Percentiles rank a stretch among this genome's conserved stretches.
These are phyloP conservation scores for Tolypocladium album DNA, from an alignment of 2,329 filamentous ascomycete species.

Conservation along the genomic window DNA sequence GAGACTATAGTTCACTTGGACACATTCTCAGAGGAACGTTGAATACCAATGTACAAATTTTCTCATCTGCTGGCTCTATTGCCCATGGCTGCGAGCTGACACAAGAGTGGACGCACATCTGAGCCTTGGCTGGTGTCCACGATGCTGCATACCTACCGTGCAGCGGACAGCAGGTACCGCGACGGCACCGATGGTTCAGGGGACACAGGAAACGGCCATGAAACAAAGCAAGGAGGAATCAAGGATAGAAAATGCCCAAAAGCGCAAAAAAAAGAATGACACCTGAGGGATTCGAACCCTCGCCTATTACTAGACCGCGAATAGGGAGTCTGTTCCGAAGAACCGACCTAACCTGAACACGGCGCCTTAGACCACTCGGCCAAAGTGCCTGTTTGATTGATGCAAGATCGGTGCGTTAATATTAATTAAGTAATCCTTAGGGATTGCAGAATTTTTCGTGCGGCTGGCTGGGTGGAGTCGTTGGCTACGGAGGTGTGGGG, in stretches of 20 bases:
- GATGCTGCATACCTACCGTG: too few species aligned
- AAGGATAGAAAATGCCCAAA: neutral
- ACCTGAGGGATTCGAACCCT: constrained; percentile 21
- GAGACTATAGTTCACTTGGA: too few species aligned
- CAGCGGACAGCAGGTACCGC: too few species aligned
- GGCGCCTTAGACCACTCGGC: constrained; percentile 14
- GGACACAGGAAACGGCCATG: too few species aligned
- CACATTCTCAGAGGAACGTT: too few species aligned
- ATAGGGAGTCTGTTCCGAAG: neutral
- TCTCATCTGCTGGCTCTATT: too few species aligned
- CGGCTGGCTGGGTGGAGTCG: neutral
- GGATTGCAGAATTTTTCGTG: neutral
- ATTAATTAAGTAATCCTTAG: neutral
- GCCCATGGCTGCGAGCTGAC: too few species aligned
- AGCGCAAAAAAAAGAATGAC: constrained; percentile 7
- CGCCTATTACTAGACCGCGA: constrained; percentile 18
- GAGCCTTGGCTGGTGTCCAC: too few species aligned
- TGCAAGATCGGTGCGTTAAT: neutral
- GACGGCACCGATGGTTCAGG: too few species aligned
- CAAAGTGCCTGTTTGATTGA: constrained; percentile 11
- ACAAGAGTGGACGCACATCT: too few species aligned
- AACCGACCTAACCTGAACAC: constrained; percentile 8
- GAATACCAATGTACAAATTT: too few species aligned
- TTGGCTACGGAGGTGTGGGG: neutral
- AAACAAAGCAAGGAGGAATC: too few species aligned